Evolutionary conservation across 192 early-diverging fungal genomes (phyloP), one percentile per base, ranked within the genome.

Genomic region (Phycomyces blakesleeanus): DNA sequence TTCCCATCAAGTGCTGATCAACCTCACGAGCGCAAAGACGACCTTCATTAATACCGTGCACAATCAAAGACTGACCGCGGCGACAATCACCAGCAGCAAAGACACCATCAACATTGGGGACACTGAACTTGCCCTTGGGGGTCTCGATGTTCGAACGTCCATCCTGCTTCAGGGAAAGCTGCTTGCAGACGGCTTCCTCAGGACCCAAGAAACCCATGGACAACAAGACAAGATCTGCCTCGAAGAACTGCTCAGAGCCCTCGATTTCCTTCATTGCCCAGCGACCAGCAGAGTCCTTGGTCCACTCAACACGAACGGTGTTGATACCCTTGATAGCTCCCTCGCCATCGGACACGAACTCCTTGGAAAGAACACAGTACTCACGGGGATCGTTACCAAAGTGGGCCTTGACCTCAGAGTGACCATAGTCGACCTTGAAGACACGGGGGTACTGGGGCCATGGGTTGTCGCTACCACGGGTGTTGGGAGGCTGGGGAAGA

Each of bases 41-140:
- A 52, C 97, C 97, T 76, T 99, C 97, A 74, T 95, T 96, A 76
- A 99, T 97, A 70, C 91, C 97, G 93, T 93, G 96, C 37, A 99
- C 97, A 69, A 99, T 93, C 55, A 99, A 76, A 34, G 84, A 87
- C 83, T 96, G 94, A 12, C 97, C 97, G 21, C 97, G 85, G 51
- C 97, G 89, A 76, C 93, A 96, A 81, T 99, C 97, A 66, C 97
- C 97, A 14, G 97, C 97, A 24, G 97, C 97, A 79, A 87, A 99
- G 22, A 99, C 92, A 44, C 88, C 85, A n/a, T 18, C 44, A 12
- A 47, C 15, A 47, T 14, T n/a, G 18, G 81, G 69, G 16, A 91
- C 85, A 20, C 79, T 79, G 77, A 96, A 98, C 37, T 72, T 73
- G 64, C 86, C 89, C 66, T 85, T 83, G 7, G 83, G 77, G 0